Evolutionary conservation across 768 basidiomycete genomes (phyloP).

Genomic region (Ramaria sp.): DNA sequence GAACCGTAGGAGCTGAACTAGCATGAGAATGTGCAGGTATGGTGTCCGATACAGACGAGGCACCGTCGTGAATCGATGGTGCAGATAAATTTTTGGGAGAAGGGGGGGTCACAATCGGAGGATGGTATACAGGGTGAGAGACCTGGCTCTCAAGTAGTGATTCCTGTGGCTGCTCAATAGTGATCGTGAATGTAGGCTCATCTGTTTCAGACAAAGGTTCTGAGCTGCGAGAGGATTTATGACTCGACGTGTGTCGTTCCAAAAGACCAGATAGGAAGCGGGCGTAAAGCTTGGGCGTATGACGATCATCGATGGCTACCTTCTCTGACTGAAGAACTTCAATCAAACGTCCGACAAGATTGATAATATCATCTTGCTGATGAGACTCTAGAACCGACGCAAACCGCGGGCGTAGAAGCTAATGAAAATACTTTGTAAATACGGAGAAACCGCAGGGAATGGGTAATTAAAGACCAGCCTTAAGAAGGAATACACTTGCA

Average conservation of each 20-base stretch:
- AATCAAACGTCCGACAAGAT: constrained; percentile 13
- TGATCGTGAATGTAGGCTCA: neutral
- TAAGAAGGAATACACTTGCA: constrained; percentile 16
- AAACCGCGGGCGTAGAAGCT: constrained; percentile 16
- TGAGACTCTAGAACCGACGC: constrained; percentile 8
- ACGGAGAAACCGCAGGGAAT: neutral
- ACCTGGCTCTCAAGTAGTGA: neutral
- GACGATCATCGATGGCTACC: constrained; percentile 16
- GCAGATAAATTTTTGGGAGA: neutral
- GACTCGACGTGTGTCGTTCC: constrained; percentile 12
- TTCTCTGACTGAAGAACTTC: constrained; percentile 13
- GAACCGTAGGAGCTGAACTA: neutral
- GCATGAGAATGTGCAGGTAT: neutral
- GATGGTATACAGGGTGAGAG: neutral
- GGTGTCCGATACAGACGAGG: neutral
- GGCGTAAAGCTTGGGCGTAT: constrained; percentile 17
- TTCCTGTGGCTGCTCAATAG: neutral
- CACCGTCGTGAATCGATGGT: neutral
- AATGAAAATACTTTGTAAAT: neutral
- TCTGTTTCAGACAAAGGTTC: neutral
- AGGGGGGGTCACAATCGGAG: neutral
- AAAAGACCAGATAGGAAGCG: constrained; percentile 13
- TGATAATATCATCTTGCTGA: constrained; percentile 11
- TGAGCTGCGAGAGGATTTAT: neutral
- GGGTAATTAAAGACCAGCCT: constrained; percentile 4